Evolutionary conservation across 495 filamentous ascomycete genomes (phyloP), one percentile per base, ranked within the genome.

Genomic region (Jackrogersella minutella): DNA sequence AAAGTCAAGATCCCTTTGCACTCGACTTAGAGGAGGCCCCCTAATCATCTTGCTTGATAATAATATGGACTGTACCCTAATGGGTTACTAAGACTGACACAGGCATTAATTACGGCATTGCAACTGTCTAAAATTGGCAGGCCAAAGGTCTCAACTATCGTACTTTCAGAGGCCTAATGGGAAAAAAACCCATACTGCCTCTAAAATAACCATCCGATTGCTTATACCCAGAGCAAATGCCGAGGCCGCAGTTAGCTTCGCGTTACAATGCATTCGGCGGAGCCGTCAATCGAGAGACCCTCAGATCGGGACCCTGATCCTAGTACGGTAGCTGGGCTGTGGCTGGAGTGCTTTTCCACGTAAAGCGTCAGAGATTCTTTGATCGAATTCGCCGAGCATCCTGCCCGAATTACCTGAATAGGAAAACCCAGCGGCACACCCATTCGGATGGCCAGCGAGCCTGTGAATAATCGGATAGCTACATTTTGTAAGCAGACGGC

Each of bases 381-480:
- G 50, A 37, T 39, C 33, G 34, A 54, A 39, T 39, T 33, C 50
- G 50, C 50, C 50, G 31, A 39, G 11, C 9, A 39, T 40, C 17
- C 28, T 6, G 30, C 22, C 5, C 30, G 50, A 54, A 54, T 54
- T 54, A 17, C 33, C 50, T 13, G 7, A 54, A 54, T n/a, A 54
- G 50, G 33, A 54, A 40, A 19, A 39, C 17, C 14, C 17, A 40
- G 11, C 34, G 50, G 33, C 26, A 54, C 14, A 26, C 9, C 1
- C 26, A 34, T 22, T 28, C 17, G 49, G 4, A 43, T 17, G 17
- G 17, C 39, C 39, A 17, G 39, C 10, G 2, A 54, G 16, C 5
- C 1, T 8, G 10, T 11, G 24, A 6, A 49, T 31, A 28, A 49
- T 43, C 22, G 24, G n/a, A 31, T 8, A 5, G 33, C 9, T 24